Evolutionary conservation across 495 filamentous ascomycete genomes (phyloP).

Genomic region (Elaphomyces granulatus): DNA sequence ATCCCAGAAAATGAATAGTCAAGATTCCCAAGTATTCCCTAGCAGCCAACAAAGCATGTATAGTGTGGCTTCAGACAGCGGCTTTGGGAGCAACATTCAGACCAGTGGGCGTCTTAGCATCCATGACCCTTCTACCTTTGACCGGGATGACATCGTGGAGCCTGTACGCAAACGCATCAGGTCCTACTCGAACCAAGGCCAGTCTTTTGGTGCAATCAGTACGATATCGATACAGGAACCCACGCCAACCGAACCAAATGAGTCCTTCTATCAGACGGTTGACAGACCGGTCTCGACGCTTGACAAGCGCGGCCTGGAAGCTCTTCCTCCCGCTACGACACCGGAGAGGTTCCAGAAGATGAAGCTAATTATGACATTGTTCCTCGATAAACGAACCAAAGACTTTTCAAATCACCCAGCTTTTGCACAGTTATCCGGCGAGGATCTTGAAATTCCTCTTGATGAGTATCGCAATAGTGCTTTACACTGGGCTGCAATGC

Average conservation of each 20-base stretch:
- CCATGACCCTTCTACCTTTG: constrained; percentile 34
- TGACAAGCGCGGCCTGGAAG: constrained; percentile 46
- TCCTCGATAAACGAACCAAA: constrained; percentile 52
- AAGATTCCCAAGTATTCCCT: constrained; percentile 40
- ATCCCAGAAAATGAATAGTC: constrained; percentile 49
- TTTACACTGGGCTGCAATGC: constrained; percentile 92
- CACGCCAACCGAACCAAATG: constrained; percentile 79
- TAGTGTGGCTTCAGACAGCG: constrained; percentile 46
- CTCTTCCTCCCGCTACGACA: constrained; percentile 52
- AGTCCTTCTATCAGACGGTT: constrained; percentile 61
- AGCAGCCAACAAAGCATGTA: constrained; percentile 57
- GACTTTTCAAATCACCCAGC: constrained; percentile 53
- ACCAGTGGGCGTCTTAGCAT: constrained; percentile 22
- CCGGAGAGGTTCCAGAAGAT: constrained; percentile 59
- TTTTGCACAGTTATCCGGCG: constrained; percentile 52
- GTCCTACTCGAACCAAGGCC: constrained; percentile 35
- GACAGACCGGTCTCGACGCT: constrained; percentile 36
- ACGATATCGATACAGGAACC: constrained; percentile 30
- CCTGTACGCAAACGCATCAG: constrained; percentile 75
- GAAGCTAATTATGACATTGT: constrained; percentile 71
- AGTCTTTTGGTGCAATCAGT: constrained; percentile 24
- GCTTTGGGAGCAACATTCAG: constrained; percentile 40
- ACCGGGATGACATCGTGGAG: constrained; percentile 47
- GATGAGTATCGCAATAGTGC: constrained; percentile 78
- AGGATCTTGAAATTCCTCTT: constrained; percentile 80